Evolutionary conservation across 495 filamentous ascomycete species (phyloP), one percentile per base, ranked within the genome.

Genomic region (Sphaerosporella brunnea): DNA sequence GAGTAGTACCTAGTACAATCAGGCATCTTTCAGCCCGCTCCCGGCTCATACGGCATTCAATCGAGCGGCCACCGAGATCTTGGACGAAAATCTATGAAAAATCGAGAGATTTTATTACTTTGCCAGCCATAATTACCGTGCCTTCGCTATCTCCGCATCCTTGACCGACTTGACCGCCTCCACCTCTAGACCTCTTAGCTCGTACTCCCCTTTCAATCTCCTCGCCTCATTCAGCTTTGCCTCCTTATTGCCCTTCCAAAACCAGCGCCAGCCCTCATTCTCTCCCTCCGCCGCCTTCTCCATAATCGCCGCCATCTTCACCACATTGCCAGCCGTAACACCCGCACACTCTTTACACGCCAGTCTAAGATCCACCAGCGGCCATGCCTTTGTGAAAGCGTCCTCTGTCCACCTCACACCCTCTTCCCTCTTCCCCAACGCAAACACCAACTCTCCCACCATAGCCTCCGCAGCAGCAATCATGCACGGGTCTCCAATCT

Each of bases 401-500:
- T 65, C 58, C 48, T 80, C 76, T 9, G 80, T 90, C 86, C 87
- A 93, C 45, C 73, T 72, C 7, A 95, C 69, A 0, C 84, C 86
- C 45, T 77, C 72, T 36, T 79, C 73, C 25, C 69, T 68, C 30
- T 59, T 55, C 23, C 61, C 52, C 19, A 51, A 54, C 1, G 84
- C 73, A 66, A 80, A 96, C 39, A 97, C 64, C 51, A 96, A 86
- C 66, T 97, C 90, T 46, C 88, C 92, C 48, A 97, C 85, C 63
- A 93, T 84, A 16, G 80, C 71, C 76, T 86, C 82, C 2, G 94
- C 64, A 4, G 72, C 81, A 2, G 84, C 85, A 61, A 93, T 84
- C 42, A 84, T 80, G 68, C 90, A 94, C 23, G 70, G 64, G 44
- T 80, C 76, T 21, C 66, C 64, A 0, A 69, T 41, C 25, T 71